phyloP scores from a whole-genome alignment of 371 early-diverging fungal genomes.

The Funneliformis caledonium region DNA sequence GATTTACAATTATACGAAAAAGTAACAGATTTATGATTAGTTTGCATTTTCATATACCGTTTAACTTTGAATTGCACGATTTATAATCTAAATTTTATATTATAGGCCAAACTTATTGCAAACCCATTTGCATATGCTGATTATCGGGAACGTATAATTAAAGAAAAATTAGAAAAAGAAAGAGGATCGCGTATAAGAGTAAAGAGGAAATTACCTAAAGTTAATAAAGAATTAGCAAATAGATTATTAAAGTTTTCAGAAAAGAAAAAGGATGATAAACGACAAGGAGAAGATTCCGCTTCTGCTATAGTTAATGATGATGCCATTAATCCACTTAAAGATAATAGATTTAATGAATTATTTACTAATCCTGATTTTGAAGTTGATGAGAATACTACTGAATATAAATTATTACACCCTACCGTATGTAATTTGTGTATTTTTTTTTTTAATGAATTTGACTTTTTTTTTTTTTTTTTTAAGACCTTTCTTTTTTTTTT shows the following conservation, averaged over 20 bases:
- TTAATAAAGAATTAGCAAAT: slow-evolving; percentile 85
- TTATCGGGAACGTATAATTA: slow-evolving; percentile 75
- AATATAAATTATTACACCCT: slow-evolving; percentile 88
- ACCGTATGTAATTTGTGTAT: no score
- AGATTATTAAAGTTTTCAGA: slow-evolving; percentile 64
- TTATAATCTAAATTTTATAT: slow-evolving; percentile 6
- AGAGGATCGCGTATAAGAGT: slow-evolving; percentile 89
- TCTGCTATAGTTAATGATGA: slow-evolving; percentile 10
- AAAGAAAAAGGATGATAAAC: slow-evolving; percentile 43
- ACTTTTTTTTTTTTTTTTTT: not conserved
- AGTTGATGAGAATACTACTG: slow-evolving; percentile 85
- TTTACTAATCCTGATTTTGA: slow-evolving; percentile 94
- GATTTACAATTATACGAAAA: slow-evolving; percentile 94
- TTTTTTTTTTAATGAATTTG: not conserved
- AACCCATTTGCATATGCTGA: slow-evolving; percentile 98
- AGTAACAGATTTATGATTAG: slow-evolving; percentile 40
- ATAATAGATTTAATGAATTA: slow-evolving; percentile 86
- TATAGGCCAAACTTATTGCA: slow-evolving; percentile 85
- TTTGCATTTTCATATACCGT: not conserved
- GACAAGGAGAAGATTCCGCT: slow-evolving; percentile 48
- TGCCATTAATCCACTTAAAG: slow-evolving; percentile 64
- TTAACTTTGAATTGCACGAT: not conserved
- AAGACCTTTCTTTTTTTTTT: not conserved
- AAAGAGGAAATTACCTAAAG: slow-evolving; percentile 85
- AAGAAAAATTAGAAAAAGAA: slow-evolving; percentile 85